A percentile compares a stretch with the other conserved stretches of the same genome.
phyloP scores from a whole-genome alignment of 495 filamentous ascomycete species.

The Penicillium bovifimosum region DNA sequence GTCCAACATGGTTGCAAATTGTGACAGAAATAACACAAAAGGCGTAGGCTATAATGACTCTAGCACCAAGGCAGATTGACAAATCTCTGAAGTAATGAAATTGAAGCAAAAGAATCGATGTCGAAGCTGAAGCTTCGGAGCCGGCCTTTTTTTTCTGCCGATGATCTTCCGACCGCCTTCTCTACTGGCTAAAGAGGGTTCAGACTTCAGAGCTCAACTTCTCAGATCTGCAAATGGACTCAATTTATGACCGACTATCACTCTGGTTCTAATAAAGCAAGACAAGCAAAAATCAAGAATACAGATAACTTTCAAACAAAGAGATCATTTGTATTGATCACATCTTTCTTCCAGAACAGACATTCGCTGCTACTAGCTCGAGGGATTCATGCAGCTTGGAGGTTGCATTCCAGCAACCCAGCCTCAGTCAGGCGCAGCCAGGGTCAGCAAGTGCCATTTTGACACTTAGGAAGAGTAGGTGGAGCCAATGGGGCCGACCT shows the following conservation, averaged over 20 bases:
- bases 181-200: neutral
- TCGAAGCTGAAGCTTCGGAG: constrained; percentile 9
- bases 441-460: constrained; percentile 3
- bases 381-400: neutral
- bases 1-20: constrained; percentile 58
- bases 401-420: neutral
- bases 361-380: neutral
- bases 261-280: neutral
- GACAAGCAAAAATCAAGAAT: neutral
- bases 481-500: constrained; percentile 59
- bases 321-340: neutral
- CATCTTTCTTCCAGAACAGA: neutral
- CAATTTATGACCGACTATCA: neutral
- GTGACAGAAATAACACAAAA: neutral
- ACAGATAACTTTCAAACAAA: neutral
- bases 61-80: neutral
- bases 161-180: constrained; percentile 13
- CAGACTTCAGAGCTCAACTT: no score
- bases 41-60: neutral
- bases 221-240: neutral
- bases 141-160: constrained; percentile 18
- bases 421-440: neutral
- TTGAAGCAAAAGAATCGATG: neutral
- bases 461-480: constrained; percentile 42
- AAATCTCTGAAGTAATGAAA: neutral